A percentile compares a stretch with the other conserved stretches of the same genome.
Conservation (phyloP, 306 rosid species). For the Erythrophleum fordii region DNA sequence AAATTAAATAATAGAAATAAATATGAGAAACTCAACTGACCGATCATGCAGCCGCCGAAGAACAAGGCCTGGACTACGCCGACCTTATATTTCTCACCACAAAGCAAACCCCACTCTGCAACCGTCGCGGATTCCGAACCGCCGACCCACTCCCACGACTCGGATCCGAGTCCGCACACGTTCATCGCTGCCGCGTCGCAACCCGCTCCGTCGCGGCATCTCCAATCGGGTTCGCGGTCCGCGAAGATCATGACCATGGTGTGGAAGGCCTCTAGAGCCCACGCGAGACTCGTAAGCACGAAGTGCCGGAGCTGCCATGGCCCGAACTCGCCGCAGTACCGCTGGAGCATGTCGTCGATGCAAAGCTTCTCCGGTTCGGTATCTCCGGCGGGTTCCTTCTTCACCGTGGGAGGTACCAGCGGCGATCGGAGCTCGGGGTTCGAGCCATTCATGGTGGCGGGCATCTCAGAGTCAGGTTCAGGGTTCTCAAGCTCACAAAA, state of each 20-base stretch:
- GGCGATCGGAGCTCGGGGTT: slow-evolving; percentile 43
- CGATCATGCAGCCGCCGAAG: slow-evolving; percentile 96
- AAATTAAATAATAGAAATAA: background rate
- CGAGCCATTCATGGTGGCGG: slow-evolving; percentile 8
- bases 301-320: slow-evolving; percentile 84
- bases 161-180: slow-evolving; percentile 57
- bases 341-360: slow-evolving; percentile 79
- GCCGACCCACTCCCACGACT: slow-evolving; percentile 77
- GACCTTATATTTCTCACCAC: slow-evolving; percentile 76
- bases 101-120: slow-evolving; percentile 73
- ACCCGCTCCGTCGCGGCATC: slow-evolving; percentile 41
- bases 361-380: slow-evolving; percentile 44
- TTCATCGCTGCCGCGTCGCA: slow-evolving; percentile 44
- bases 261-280: slow-evolving; percentile 93
- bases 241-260: slow-evolving; percentile 97
- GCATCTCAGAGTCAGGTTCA: slow-evolving; percentile 19
- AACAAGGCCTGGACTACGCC: slow-evolving; percentile 88
- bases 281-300: slow-evolving; percentile 77
- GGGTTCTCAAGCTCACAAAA: background rate
- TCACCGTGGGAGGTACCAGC: slow-evolving; percentile 30
- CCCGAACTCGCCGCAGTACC: slow-evolving; percentile 88
- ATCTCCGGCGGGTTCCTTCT: background rate
- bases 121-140: slow-evolving; percentile 56
- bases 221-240: slow-evolving; percentile 72
- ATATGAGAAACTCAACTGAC: slow-evolving; percentile 48